Percentiles rank a stretch among this genome's conserved stretches.
Conservation (phyloP, 1,139 yeast genomes). For the Blastobotrys elegans region DNA sequence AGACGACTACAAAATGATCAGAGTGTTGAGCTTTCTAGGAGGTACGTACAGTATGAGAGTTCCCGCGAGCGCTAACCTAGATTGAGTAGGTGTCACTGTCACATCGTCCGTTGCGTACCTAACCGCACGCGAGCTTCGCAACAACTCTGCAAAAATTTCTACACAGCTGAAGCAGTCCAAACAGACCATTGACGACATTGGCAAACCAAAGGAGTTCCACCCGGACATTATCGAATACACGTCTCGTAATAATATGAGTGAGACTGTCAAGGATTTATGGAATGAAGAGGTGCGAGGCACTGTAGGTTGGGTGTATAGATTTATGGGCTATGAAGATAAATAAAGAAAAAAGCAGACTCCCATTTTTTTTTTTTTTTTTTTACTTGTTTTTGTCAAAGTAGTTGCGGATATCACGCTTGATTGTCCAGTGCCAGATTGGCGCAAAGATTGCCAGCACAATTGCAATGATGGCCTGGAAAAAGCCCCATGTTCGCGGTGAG, state of each 20-base stretch:
- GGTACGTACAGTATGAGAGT: constrained; percentile 33
- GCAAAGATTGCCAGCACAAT: constrained; percentile 53
- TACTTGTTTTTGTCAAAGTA: constrained; percentile 35
- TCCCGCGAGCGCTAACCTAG: not conserved
- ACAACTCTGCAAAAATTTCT: constrained; percentile 46
- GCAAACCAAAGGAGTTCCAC: constrained; percentile 32
- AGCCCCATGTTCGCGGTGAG: constrained; percentile 58
- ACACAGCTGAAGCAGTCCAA: constrained; percentile 46
- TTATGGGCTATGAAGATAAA: constrained; percentile 15
- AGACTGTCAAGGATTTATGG: constrained; percentile 79
- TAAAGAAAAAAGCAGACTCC: not conserved
- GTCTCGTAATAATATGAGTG: constrained; percentile 45
- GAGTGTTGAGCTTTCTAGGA: constrained; percentile 65
- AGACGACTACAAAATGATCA: constrained; percentile 37
- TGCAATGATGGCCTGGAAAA: constrained; percentile 37
- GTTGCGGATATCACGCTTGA: constrained; percentile 50
- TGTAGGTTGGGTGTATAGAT: constrained; percentile 55
- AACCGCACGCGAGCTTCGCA: constrained; percentile 54
- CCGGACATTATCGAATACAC: constrained; percentile 36
- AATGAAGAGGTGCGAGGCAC: constrained; percentile 64
- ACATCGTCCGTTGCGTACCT: constrained; percentile 63
- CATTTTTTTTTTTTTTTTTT: not conserved
- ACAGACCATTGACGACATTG: constrained; percentile 41
- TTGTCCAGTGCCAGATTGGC: constrained; percentile 55
- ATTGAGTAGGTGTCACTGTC: constrained; percentile 51